These are phyloP conservation scores for Vanderwaltozyma tropicalis DNA, from an alignment of 805 yeast species.

Conservation along the genomic window DNA sequence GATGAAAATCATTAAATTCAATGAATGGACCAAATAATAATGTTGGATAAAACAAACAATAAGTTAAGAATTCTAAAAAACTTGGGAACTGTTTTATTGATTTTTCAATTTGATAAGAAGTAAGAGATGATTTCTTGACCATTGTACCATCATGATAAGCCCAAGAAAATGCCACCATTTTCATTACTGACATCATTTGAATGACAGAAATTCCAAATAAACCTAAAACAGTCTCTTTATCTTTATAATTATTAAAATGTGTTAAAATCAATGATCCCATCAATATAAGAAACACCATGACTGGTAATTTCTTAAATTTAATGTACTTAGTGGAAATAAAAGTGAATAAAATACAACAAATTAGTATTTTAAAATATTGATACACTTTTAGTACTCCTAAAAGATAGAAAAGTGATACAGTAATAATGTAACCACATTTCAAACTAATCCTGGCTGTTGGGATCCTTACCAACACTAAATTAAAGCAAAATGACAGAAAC, in stretches of 20 bases:
- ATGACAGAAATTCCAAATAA: constrained; percentile 85
- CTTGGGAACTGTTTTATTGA: constrained; percentile 59
- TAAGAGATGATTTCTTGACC: constrained; percentile 32
- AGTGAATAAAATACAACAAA: constrained; percentile 55
- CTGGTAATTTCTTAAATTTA: constrained; percentile 70
- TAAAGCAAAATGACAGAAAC: constrained; percentile 72
- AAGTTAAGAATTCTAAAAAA: constrained; percentile 62
- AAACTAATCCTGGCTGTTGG: constrained; percentile 54
- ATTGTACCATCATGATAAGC: constrained; percentile 66
- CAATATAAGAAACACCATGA: constrained; percentile 65
- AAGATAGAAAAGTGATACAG: constrained; percentile 57
- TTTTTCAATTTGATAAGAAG: constrained; percentile 47
- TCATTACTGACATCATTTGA: constrained; percentile 94
- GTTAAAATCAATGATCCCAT: constrained; percentile 69
- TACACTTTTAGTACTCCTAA: constrained; percentile 63
- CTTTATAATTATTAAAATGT: constrained; percentile 66
- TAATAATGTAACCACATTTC: constrained; percentile 55
- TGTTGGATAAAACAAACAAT: constrained; percentile 83
- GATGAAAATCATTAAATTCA: constrained; percentile 77
- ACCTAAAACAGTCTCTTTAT: constrained; percentile 43
- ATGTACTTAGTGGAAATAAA: constrained; percentile 59
- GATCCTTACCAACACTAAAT: constrained; percentile 72
- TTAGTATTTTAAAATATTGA: constrained; percentile 55
- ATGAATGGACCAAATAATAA: constrained; percentile 90
- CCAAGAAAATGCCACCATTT: constrained; percentile 86